phyloP scores from a whole-genome alignment of 305 asterid genomes.

The Striga hermonthica region DNA sequence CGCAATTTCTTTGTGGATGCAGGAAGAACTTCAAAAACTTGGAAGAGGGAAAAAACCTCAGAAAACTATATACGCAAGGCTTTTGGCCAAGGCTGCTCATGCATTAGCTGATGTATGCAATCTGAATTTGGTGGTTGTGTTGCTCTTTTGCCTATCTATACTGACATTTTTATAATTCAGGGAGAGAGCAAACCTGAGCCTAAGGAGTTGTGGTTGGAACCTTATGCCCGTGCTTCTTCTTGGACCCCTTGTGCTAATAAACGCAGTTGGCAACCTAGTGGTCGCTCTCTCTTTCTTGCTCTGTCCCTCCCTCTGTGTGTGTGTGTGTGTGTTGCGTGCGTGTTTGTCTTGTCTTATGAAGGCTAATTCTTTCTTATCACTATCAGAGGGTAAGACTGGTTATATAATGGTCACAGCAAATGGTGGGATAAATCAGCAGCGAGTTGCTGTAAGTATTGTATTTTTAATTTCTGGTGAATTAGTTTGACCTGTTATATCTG shows the following conservation, averaged over 20 bases:
- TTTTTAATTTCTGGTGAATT: conserved; percentile 26
- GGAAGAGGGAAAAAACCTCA: conserved; percentile 73
- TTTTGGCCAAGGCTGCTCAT: conserved; percentile 88
- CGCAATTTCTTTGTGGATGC: conserved; percentile 34
- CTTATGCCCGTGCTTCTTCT: conserved; percentile 66
- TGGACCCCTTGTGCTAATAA: conserved; percentile 89
- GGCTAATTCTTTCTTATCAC: conserved; percentile 28
- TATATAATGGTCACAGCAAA: conserved; percentile 87
- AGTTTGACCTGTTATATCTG: conserved; percentile 14
- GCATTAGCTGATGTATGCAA: conserved; percentile 81
- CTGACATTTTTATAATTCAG: conserved; percentile 39
- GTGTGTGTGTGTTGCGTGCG: conserved; percentile 9
- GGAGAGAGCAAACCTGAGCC: conserved; percentile 78
- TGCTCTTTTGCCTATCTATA: conserved; percentile 13
- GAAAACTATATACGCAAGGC: conserved; percentile 75
- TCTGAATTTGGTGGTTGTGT: conserved; percentile 20
- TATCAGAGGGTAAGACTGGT: conserved; percentile 75
- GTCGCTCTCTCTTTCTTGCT: conserved; percentile 42
- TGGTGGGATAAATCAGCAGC: conserved; percentile 98
- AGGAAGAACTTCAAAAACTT: conserved; percentile 75
- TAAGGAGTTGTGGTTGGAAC: conserved; percentile 93
- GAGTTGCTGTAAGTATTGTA: conserved; percentile 88
- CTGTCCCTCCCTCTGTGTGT: conserved; percentile 28
- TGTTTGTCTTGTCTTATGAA: neutral
- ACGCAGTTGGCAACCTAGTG: conserved; percentile 68